phyloP scores from a whole-genome alignment of 2,329 filamentous ascomycete genomes.

The Fusarium oligoseptatum region DNA sequence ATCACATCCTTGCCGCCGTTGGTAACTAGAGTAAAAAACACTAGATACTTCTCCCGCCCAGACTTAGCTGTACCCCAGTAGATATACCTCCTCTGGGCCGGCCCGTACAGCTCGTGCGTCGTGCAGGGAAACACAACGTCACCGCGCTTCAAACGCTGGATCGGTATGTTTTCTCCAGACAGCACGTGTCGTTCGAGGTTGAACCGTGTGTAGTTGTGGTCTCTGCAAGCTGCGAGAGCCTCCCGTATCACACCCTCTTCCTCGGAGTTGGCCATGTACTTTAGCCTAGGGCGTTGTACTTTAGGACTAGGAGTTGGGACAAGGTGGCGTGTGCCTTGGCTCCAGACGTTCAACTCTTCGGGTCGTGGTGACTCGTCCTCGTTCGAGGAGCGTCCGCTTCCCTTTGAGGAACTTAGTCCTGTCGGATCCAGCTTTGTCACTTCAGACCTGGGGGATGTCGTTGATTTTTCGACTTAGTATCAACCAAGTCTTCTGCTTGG shows the following conservation, averaged over 20 bases:
- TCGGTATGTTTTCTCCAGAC: background rate
- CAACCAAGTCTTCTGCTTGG: background rate
- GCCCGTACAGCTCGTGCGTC: constrained; percentile 4
- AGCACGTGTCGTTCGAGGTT: background rate
- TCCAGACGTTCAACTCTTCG: background rate
- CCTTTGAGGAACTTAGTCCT: background rate
- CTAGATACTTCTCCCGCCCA: background rate
- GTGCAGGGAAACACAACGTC: background rate
- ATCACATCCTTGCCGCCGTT: background rate
- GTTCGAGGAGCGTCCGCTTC: background rate
- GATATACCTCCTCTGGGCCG: background rate
- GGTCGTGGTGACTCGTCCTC: background rate
- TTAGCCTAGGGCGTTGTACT: background rate
- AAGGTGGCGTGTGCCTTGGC: background rate
- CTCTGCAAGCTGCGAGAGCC: background rate
- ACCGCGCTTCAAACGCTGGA: background rate
- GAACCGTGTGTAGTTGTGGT: background rate
- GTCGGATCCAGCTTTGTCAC: background rate
- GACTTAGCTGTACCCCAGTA: background rate
- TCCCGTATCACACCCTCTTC: background rate
- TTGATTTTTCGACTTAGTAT: background rate
- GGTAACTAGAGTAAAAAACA: background rate
- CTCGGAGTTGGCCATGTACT: background rate
- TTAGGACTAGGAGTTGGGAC: background rate
- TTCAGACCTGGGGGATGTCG: background rate